A percentile compares a stretch with the other conserved stretches of the same genome.
Conservation (phyloP, 2,329 filamentous ascomycete species). For the Sporothrix schenckii region DNA sequence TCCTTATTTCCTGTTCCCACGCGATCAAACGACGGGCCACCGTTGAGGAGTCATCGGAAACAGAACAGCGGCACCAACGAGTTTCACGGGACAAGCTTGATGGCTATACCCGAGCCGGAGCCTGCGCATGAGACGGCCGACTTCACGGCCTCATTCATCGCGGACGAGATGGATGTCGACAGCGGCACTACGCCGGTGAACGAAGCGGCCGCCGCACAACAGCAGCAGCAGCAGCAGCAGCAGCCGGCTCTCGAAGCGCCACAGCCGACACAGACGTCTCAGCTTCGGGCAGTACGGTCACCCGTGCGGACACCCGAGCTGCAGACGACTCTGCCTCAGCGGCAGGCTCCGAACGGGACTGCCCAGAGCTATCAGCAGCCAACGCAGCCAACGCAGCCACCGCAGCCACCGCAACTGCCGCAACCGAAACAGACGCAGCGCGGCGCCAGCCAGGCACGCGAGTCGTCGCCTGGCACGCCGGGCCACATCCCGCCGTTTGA, state of each 20-base stretch:
- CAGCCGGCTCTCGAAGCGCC: conserved; percentile 1
- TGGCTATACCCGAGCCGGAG: conserved; percentile 16
- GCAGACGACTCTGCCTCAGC: conserved; percentile 31
- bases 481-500: conserved; percentile 63
- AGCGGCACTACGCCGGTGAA: conserved; percentile 24
- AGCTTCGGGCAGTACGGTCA: conserved; percentile 29
- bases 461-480: conserved; percentile 52
- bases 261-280: background rate
- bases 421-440: conserved; percentile 18
- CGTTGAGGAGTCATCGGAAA: background rate
- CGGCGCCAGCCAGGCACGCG: conserved; percentile 21
- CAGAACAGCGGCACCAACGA: conserved; percentile 5
- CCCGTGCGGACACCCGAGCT: conserved; percentile 47
- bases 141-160: conserved; percentile 24
- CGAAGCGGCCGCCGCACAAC: background rate
- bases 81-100: background rate
- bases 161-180: conserved; percentile 35
- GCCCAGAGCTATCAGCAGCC: background rate
- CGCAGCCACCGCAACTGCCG: conserved; percentile 39
- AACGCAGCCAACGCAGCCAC: conserved; percentile 40
- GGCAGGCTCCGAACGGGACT: conserved; percentile 19
- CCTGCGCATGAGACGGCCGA: conserved; percentile 16
- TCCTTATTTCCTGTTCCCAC: conserved; percentile 24
- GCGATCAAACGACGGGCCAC: background rate
- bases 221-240: background rate